phyloP scores from a whole-genome alignment of 2,329 filamentous ascomycete genomes.

The Alternaria sp. region DNA sequence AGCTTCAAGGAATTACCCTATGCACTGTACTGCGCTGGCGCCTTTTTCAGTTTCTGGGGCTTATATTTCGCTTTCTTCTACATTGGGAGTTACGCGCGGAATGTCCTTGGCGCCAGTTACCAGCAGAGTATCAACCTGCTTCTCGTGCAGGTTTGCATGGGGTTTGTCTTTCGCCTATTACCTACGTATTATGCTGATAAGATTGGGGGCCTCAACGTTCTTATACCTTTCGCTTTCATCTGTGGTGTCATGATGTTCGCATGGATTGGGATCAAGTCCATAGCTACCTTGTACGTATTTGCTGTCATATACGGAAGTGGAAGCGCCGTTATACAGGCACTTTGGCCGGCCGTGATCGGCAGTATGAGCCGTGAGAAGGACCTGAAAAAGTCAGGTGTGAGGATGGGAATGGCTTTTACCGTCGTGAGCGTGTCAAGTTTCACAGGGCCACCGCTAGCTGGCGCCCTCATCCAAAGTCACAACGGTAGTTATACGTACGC shows the following conservation, averaged over 20 bases:
- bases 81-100: slow-evolving; percentile 53
- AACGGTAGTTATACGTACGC: slow-evolving; percentile 43
- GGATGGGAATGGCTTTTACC: slow-evolving; percentile 50
- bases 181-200: slow-evolving; percentile 54
- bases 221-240: slow-evolving; percentile 57
- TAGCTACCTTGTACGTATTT: slow-evolving; percentile 40
- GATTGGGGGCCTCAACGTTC: slow-evolving; percentile 57
- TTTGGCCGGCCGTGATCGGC: slow-evolving; percentile 40
- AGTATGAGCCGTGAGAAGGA: slow-evolving; percentile 45
- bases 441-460: slow-evolving; percentile 47
- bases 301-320: slow-evolving; percentile 42
- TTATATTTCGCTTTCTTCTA: slow-evolving; percentile 58
- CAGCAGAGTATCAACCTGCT: slow-evolving; percentile 63
- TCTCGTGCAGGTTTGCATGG: slow-evolving; percentile 61
- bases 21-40: slow-evolving; percentile 46
- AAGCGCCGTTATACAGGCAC: slow-evolving; percentile 40
- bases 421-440: slow-evolving; percentile 48
- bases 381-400: slow-evolving; percentile 43
- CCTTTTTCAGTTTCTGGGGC: slow-evolving; percentile 50
- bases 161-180: slow-evolving; percentile 58
- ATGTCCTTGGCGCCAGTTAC: slow-evolving; percentile 58
- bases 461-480: slow-evolving; percentile 42
- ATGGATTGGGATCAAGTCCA: slow-evolving; percentile 42
- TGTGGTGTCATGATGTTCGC: slow-evolving; percentile 56
- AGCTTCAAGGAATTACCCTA: slow-evolving; percentile 54